phyloP scores from a whole-genome alignment of 306 rosid genomes.

The Oemleria cerasiformis region DNA sequence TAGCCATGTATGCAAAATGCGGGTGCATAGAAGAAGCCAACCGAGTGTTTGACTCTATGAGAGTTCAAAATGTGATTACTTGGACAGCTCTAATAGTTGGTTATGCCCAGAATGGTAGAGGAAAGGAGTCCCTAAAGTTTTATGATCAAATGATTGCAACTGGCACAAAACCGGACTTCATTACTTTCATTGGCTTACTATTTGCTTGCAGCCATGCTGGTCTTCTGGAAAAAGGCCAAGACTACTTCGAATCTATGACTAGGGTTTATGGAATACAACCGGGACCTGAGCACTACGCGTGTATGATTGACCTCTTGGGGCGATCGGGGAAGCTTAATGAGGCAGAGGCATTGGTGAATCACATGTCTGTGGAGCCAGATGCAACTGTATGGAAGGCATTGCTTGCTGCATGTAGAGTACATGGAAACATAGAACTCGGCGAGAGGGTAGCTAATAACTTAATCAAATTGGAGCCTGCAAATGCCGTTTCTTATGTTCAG shows the following conservation, averaged over 20 bases:
- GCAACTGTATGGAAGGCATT: conserved; percentile 89
- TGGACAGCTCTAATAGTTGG: conserved; percentile 96
- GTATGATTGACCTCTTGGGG: conserved; percentile 86
- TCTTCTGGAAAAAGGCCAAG: conserved; percentile 55
- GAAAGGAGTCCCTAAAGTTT: conserved; percentile 67
- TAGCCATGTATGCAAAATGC: conserved; percentile 85
- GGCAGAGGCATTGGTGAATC: conserved; percentile 57
- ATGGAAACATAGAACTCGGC: conserved; percentile 72
- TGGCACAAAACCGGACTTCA: conserved; percentile 71
- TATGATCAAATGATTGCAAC: conserved; percentile 68
- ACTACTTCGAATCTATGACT: conserved; percentile 62
- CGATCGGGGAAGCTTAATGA: conserved; percentile 68
- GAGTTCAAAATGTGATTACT: conserved; percentile 53
- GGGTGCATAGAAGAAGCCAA: conserved; percentile 82
- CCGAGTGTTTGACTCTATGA: conserved; percentile 60
- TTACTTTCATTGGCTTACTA: conserved; percentile 79
- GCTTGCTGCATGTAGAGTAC: conserved; percentile 84
- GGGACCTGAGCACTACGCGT: conserved; percentile 76
- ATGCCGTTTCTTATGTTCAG: conserved; percentile 66
- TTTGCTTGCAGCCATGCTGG: conserved; percentile 98
- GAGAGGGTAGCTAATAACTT: conserved; percentile 70
- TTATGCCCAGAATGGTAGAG: conserved; percentile 85
- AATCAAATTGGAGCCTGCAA: conserved; percentile 59
- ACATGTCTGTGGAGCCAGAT: conserved; percentile 74
- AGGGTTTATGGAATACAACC: conserved; percentile 70